A percentile compares a stretch with the other conserved stretches of the same genome.
Evolutionary conservation across 768 basidiomycete genomes (phyloP).

Genomic region (Boletus eberwhitei): DNA sequence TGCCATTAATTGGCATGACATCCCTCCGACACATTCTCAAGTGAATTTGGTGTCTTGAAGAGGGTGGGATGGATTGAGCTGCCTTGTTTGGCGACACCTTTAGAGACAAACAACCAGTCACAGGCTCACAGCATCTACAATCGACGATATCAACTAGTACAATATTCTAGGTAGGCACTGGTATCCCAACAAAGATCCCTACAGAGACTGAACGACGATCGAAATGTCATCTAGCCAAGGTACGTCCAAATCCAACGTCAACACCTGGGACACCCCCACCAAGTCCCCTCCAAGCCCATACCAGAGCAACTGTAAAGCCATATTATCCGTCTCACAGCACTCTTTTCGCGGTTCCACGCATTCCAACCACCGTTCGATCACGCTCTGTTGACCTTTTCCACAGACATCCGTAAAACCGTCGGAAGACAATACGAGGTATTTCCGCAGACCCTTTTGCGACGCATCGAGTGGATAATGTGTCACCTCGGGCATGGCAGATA

Average conservation of each 20-base stretch:
- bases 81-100: not conserved
- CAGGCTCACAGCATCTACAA: not conserved
- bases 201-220: constrained; percentile 60
- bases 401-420: constrained; percentile 68
- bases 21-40: constrained; percentile 23
- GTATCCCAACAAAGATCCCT: not conserved
- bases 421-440: constrained; percentile 60
- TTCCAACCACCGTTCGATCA: constrained; percentile 53
- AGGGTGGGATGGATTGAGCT: not conserved
- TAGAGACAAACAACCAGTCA: constrained; percentile 2
- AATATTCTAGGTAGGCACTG: constrained; percentile 3
- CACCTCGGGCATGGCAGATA: constrained; percentile 62
- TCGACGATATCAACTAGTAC: not conserved
- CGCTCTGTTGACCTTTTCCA: constrained; percentile 42
- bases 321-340: constrained; percentile 33
- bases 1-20: constrained; percentile 7
- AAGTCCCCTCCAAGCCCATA: constrained; percentile 55
- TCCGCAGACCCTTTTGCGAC: constrained; percentile 30
- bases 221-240: constrained; percentile 71
- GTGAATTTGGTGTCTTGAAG: constrained; percentile 28
- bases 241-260: constrained; percentile 62
- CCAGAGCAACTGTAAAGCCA: constrained; percentile 57
- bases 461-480: constrained; percentile 48
- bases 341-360: constrained; percentile 34
- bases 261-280: constrained; percentile 49